A percentile compares a stretch with the other conserved stretches of the same genome.
These are phyloP conservation scores for Begonia loranthoides DNA, from an alignment of 306 rosid genomes.

Conservation along the genomic window DNA sequence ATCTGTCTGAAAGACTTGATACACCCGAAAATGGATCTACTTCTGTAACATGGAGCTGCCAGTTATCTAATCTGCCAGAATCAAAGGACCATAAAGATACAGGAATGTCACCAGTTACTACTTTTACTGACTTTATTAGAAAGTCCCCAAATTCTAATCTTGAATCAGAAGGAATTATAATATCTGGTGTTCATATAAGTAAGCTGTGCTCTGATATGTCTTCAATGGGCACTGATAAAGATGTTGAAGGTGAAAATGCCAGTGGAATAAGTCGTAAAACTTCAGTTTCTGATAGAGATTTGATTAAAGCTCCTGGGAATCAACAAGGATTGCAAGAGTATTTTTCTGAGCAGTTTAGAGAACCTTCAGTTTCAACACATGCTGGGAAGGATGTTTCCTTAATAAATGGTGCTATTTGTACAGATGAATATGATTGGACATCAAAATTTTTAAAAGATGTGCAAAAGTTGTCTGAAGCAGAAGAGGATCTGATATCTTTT, in stretches of 20 bases:
- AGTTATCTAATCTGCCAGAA: slow-evolving; percentile 24
- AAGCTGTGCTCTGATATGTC: slow-evolving; percentile 38
- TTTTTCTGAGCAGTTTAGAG: slow-evolving; percentile 27
- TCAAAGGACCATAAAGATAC: slow-evolving; percentile 26
- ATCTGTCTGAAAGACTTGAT: slow-evolving; percentile 22
- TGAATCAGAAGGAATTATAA: slow-evolving; percentile 12
- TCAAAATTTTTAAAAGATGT: slow-evolving; percentile 22
- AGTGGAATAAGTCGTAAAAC: slow-evolving; percentile 17
- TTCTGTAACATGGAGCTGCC: slow-evolving; percentile 24
- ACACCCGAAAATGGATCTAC: slow-evolving; percentile 17
- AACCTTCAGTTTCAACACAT: slow-evolving; percentile 12
- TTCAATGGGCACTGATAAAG: slow-evolving; percentile 26
- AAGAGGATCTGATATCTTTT: slow-evolving; percentile 62
- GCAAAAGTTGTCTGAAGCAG: slow-evolving; percentile 31
- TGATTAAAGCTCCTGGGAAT: slow-evolving; percentile 22
- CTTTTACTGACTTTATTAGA: slow-evolving; percentile 16
- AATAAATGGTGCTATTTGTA: slow-evolving; percentile 20
- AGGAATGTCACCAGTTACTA: slow-evolving; percentile 14
- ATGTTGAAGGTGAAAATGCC: slow-evolving; percentile 20
- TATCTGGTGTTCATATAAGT: slow-evolving; percentile 26
- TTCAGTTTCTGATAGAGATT: slow-evolving; percentile 24
- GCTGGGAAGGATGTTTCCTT: slow-evolving; percentile 18
- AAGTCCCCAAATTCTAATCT: slow-evolving; percentile 13
- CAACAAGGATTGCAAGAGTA: slow-evolving; percentile 22
- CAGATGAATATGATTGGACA: slow-evolving; percentile 32